Base-by-base conservation (phyloP, 306 rosid genomes). In the Prinsepia uniflora region DNA sequence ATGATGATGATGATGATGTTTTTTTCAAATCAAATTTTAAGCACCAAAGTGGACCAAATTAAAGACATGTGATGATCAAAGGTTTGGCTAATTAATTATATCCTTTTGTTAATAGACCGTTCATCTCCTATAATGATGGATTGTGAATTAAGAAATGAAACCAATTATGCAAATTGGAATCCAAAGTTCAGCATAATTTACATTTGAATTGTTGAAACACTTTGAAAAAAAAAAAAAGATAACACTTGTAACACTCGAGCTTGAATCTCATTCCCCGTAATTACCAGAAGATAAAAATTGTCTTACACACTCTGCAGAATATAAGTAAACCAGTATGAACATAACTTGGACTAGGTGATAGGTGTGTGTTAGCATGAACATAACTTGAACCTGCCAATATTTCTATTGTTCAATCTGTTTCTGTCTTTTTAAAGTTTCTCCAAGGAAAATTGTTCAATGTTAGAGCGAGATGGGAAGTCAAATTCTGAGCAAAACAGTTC, bases 111-210 rank as follows among this genome's bases (percentile, higher is more conserved):
- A 19, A 60, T 46, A 62, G 67, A 36, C 76, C 59, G 19, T 12
- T 19, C 63, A 53, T 42, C 75, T 34, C 48, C 46, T 71, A n/a
- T 74, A 56, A 43, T 67, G 71, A 81, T 83, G 72, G 60, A 76
- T 77, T 81, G 70, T 48, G 55, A 36, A 43, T 50, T 69, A 76
- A 75, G 73, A 60, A 59, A 39, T 30, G 36, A 30, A 30, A 30
- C 36, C 4, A 30, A 30, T 61, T 18, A 39, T 61, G 22, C 66
- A 14, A 61, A 24, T 7, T 5, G 41, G 64, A 59, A 59, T 34
- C 64, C 44, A 30, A 59, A 13, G 64, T 13, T 4, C 3, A 34
- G 14, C 44, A 78, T 66, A 50, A 67, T 70, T 55, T 9, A 22
- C 36, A 22, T 57, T 24, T 22, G 19, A 46, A 20, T 5, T 3